phyloP scores from a whole-genome alignment of 306 rosid species.

The Mimosa bimucronata region DNA sequence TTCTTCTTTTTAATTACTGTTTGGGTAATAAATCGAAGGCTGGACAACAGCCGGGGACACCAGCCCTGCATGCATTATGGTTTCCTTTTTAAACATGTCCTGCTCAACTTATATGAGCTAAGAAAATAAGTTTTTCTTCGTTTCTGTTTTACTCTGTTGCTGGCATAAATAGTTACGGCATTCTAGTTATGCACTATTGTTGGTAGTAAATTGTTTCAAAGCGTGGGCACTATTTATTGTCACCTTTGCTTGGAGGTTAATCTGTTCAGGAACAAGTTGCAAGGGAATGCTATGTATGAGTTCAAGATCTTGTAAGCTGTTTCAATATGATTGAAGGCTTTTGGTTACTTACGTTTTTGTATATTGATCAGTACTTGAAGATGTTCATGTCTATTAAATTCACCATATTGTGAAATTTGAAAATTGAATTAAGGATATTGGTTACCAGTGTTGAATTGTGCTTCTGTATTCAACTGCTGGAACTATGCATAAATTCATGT shows the following conservation, averaged over 20 bases:
- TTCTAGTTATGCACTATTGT: background rate
- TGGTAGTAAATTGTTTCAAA: background rate
- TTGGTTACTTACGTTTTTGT: background rate
- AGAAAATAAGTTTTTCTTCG: background rate
- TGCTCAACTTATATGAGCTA: background rate
- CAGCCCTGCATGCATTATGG: background rate
- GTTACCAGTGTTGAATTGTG: constrained; percentile 14
- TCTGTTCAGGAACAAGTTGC: constrained; percentile 34
- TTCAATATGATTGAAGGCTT: background rate
- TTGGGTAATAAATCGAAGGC: background rate
- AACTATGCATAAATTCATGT: constrained; percentile 13
- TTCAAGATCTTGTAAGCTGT: background rate
- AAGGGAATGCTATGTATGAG: constrained; percentile 23
- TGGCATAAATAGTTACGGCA: background rate
- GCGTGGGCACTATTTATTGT: background rate
- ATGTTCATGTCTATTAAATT: constrained; percentile 12
- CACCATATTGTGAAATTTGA: constrained; percentile 24
- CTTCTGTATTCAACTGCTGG: constrained; percentile 15
- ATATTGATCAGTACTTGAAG: constrained; percentile 24
- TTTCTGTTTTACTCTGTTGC: constrained; percentile 1
- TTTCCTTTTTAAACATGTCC: background rate
- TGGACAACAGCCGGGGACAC: background rate
- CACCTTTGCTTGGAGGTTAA: constrained; percentile 5
- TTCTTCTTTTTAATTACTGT: background rate
- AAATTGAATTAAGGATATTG: background rate